Conservation (phyloP, 208 protist species). For the Trypanosoma rangeli region DNA sequence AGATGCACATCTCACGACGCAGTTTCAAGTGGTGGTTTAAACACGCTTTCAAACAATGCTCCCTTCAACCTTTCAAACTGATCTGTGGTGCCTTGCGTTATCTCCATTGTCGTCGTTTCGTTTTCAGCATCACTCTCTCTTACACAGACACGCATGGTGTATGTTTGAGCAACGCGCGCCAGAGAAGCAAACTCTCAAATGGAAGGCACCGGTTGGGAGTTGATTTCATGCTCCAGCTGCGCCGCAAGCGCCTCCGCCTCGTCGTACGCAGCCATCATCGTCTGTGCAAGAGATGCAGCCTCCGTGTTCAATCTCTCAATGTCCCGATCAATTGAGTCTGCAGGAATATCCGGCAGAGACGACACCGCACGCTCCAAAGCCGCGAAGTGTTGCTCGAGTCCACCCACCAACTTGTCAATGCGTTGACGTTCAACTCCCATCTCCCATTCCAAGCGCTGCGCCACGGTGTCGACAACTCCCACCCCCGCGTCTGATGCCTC, state of each 20-base stretch:
- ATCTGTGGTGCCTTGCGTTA: too few species aligned
- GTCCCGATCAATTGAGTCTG: conserved; percentile 56
- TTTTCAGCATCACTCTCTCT: not conserved
- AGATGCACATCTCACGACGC: not conserved
- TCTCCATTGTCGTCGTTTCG: not conserved
- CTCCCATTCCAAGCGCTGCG: conserved; percentile 77
- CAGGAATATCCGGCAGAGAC: conserved; percentile 60
- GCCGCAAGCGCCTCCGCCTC: conserved; percentile 56
- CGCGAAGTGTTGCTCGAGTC: conserved; percentile 36
- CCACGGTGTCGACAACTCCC: conserved; percentile 26
- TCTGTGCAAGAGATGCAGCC: conserved; percentile 46
- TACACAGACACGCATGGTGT: not conserved
- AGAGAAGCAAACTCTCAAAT: conserved; percentile 13
- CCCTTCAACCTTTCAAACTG: not conserved
- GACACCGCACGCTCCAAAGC: conserved; percentile 43
- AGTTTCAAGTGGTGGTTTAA: not conserved
- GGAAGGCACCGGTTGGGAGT: conserved; percentile 39
- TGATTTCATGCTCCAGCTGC: conserved; percentile 50
- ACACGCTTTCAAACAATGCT: not conserved
- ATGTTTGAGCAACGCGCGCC: not conserved
- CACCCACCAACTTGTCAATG: conserved; percentile 30
- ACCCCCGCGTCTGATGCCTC: conserved; percentile 1
- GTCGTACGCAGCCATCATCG: conserved; percentile 71
- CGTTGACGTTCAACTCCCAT: conserved; percentile 46
- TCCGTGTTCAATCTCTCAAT: conserved; percentile 57